Evolutionary conservation across 108 stramenopile species (phyloP).

Genomic region (Cylindrotheca fusiformis): DNA sequence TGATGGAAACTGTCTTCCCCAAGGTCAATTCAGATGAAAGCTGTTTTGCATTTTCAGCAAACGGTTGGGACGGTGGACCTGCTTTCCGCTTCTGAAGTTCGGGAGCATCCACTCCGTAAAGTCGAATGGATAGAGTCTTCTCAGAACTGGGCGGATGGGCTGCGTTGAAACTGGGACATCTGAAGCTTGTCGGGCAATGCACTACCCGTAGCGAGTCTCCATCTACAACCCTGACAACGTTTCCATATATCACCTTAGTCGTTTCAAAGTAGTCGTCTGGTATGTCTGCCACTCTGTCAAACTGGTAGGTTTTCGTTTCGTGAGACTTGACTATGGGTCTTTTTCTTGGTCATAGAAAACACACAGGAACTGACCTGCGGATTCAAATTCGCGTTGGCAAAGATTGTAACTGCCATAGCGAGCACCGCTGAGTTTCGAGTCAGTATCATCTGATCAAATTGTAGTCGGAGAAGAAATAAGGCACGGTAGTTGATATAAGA

Average conservation of each 20-base stretch:
- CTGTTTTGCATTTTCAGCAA: constrained; percentile 50
- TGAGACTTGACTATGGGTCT: too few relatives aligned
- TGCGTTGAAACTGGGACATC: constrained; percentile 16
- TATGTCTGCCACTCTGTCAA: constrained; percentile 57
- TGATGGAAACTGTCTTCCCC: constrained; percentile 45
- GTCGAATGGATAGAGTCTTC: constrained; percentile 47
- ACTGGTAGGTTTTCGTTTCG: too few relatives aligned
- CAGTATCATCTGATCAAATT: too few relatives aligned
- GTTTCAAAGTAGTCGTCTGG: constrained; percentile 34
- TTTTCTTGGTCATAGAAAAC: too few relatives aligned
- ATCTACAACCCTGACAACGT: constrained; percentile 59
- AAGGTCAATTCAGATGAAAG: constrained; percentile 29
- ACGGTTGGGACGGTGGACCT: constrained; percentile 36
- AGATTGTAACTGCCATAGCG: too few relatives aligned
- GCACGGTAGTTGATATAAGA: too few relatives aligned
- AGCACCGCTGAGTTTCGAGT: too few relatives aligned
- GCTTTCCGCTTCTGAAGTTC: constrained; percentile 43
- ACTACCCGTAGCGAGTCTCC: constrained; percentile 63
- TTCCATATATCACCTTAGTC: constrained; percentile 32
- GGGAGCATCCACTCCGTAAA: constrained; percentile 66
- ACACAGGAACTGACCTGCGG: too few relatives aligned
- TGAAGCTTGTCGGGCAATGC: constrained; percentile 18
- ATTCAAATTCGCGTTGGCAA: too few relatives aligned
- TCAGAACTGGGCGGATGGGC: constrained; percentile 30
- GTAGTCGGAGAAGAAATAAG: too few relatives aligned